phyloP scores from a whole-genome alignment of 306 rosid species.

The Trifolium fragiferum region DNA sequence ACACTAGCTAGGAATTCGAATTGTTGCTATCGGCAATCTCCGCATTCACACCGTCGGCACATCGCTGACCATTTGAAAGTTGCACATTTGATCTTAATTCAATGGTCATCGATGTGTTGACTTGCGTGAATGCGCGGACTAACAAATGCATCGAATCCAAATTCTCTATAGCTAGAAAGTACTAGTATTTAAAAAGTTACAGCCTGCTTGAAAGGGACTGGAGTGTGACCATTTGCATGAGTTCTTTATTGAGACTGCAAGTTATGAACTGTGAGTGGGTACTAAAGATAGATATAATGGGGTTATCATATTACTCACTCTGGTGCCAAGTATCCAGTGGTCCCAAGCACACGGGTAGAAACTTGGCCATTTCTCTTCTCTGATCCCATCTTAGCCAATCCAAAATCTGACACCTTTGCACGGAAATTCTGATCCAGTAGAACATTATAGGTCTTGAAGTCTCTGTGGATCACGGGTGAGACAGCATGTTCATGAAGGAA shows the following conservation, averaged over 20 bases:
- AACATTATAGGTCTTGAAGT: conserved; percentile 81
- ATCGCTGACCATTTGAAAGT: background rate
- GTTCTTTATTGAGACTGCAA: conserved; percentile 41
- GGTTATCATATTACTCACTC: conserved; percentile 69
- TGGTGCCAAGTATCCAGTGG: conserved; percentile 98
- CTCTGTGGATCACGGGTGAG: conserved; percentile 86
- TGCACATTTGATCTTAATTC: background rate
- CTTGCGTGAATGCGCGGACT: background rate
- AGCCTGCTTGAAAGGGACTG: conserved; percentile 56
- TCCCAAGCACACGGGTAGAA: conserved; percentile 85
- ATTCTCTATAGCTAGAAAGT: background rate
- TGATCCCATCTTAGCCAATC: conserved; percentile 88
- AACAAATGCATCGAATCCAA: background rate
- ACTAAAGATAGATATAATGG: conserved; percentile 21
- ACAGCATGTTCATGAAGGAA: conserved; percentile 81
- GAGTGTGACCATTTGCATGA: conserved; percentile 55
- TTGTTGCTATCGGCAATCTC: background rate
- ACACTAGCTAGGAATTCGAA: background rate
- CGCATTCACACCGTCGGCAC: background rate
- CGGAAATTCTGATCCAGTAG: conserved; percentile 76
- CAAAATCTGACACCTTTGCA: conserved; percentile 88
- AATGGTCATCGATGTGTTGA: background rate
- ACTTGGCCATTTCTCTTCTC: conserved; percentile 84
- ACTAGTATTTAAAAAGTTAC: conserved; percentile 39
- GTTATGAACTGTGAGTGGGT: conserved; percentile 34